Evolutionary conservation across 1,139 yeast genomes (phyloP), one percentile per base, ranked within the genome.

Genomic region (Kodamaea alishanica): DNA sequence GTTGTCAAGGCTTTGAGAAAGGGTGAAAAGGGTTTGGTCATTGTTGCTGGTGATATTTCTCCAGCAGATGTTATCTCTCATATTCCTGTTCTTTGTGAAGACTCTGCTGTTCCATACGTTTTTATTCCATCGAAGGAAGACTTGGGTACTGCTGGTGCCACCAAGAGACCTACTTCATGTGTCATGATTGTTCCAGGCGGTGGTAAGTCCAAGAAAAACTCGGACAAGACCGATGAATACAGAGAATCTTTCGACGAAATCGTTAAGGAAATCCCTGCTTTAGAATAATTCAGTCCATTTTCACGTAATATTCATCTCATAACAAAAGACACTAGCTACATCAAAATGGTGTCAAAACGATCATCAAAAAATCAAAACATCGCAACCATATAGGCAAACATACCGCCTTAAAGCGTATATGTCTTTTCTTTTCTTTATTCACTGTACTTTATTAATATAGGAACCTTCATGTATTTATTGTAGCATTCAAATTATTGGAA

Each of bases 121-220:
- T 92, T 92, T 66, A 81, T 92, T 49, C 98, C 98, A 54, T 88
- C 97, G 39, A 92, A 92, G 69, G 97, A 92, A 71, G 98, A 92
- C 60, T 77, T 94, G 52, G 99, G 99, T 29, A 84, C 95, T 48
- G 98, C 99, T 26, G 97, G 98, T 59, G 96, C 97, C 46, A 92
- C 98, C 45, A 92, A 92, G 74, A 84, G 99, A 75, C 98, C 98
- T 54, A 94, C 99, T 28, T 88, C 97, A 31, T 90, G 96, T 65
- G 96, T 94, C 34, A 88, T 94, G 90, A 78, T 94, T 56, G 95
- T 90, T 39, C 98, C 98, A 56, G 96, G 96, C 42, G 95, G 96
- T 43, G 92, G 92, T 44, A 86, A 87, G 70, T 76, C 83, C 58
- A 82, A 81, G 69, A 85, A 84, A 68, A 83, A 81, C 56, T 76